These are phyloP conservation scores for Penicillium riverlandense DNA, from an alignment of 495 filamentous ascomycete species.

Conservation along the genomic window DNA sequence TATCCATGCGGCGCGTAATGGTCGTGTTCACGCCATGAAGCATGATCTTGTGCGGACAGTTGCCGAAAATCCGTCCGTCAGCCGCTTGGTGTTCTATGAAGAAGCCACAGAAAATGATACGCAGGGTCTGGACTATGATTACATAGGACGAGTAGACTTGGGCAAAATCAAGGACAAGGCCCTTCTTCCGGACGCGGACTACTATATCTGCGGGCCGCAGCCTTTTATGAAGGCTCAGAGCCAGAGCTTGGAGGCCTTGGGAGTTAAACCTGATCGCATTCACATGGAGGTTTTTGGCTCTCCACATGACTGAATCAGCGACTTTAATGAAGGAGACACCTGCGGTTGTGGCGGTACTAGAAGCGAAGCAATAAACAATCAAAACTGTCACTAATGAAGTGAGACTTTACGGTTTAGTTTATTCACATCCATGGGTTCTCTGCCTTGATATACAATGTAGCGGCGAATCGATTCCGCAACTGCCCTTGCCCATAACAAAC, in stretches of 20 bases:
- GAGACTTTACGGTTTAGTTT: too few relatives aligned
- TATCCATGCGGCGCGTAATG: conserved; percentile 20
- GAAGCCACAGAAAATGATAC: conserved; percentile 35
- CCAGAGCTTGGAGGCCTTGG: conserved; percentile 36
- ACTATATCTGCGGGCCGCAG: conserved; percentile 64
- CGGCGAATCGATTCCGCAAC: too few relatives aligned
- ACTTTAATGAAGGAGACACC: too few relatives aligned
- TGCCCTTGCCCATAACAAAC: too few relatives aligned
- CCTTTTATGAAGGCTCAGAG: conserved; percentile 57
- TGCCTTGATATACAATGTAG: too few relatives aligned
- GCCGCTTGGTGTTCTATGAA: conserved; percentile 19
- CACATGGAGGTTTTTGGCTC: conserved; percentile 65
- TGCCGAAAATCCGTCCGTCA: not conserved
- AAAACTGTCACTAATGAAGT: too few relatives aligned
- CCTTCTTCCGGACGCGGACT: conserved; percentile 43
- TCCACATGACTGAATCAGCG: too few relatives aligned
- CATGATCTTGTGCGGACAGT: conserved; percentile 31
- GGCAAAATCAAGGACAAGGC: conserved; percentile 47
- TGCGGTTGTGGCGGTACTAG: too few relatives aligned
- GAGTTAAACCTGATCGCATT: conserved; percentile 48
- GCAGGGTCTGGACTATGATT: conserved; percentile 48
- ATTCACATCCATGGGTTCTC: too few relatives aligned
- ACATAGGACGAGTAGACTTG: conserved; percentile 49
- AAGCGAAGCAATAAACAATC: too few relatives aligned
- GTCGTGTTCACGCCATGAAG: conserved; percentile 35